Percentiles rank a stretch among this genome's conserved stretches.
These are phyloP conservation scores for Trichoderma arundinaceum DNA, from an alignment of 2,329 filamentous ascomycete genomes.

Conservation along the genomic window DNA sequence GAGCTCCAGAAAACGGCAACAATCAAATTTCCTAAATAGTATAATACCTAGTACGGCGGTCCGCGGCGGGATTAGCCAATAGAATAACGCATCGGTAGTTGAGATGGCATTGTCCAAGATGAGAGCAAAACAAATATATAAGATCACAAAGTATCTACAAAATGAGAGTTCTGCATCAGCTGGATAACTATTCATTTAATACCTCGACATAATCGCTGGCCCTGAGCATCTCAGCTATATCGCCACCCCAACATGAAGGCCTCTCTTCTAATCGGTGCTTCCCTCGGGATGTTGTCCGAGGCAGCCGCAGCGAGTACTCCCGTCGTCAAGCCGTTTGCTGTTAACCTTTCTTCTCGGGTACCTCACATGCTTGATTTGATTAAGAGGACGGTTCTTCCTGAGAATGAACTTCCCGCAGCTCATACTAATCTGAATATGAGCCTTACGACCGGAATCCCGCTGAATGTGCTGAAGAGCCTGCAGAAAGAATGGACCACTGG, in stretches of 20 bases:
- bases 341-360: conserved; percentile 18
- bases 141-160: too few species aligned
- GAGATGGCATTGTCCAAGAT: too few species aligned
- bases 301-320: neutral
- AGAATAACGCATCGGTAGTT: neutral
- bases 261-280: neutral
- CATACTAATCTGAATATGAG: conserved; percentile 15
- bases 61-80: neutral
- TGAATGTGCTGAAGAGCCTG: conserved; percentile 31
- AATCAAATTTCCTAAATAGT: neutral
- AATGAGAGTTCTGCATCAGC: neutral
- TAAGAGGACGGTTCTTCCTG: conserved; percentile 29
- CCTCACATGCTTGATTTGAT: conserved; percentile 39
- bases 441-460: conserved; percentile 27
- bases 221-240: too few species aligned
- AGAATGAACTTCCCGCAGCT: conserved; percentile 12
- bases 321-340: neutral
- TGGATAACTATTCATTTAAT: neutral
- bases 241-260: neutral
- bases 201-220: neutral
- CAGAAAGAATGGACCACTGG: conserved; percentile 32
- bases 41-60: neutral
- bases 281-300: neutral
- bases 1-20: neutral
- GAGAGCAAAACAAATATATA: neutral